Conservation (phyloP, 148 eudicot species). For the Cornus controversa region DNA sequence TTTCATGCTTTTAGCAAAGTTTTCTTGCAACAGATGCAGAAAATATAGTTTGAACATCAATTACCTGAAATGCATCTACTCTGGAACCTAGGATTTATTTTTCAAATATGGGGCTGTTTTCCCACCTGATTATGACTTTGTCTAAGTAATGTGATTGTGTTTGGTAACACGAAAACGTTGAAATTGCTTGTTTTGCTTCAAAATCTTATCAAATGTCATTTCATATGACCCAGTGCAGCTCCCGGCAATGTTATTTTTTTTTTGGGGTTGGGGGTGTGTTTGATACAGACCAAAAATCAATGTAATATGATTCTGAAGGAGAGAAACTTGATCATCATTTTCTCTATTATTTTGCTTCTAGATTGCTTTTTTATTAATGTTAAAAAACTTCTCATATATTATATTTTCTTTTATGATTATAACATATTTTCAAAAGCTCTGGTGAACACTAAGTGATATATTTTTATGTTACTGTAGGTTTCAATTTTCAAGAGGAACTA, state of each 20-base stretch:
- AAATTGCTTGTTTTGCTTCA: neutral
- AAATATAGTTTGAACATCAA: neutral
- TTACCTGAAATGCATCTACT: neutral
- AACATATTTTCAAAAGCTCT: neutral
- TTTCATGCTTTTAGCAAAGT: neutral
- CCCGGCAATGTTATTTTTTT: too few species aligned
- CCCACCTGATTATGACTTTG: too few species aligned
- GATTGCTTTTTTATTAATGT: neutral
- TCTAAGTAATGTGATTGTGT: neutral
- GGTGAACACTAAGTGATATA: neutral
- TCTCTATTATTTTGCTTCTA: too few species aligned
- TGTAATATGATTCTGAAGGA: too few species aligned
- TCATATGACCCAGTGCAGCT: neutral
- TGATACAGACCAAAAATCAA: too few species aligned
- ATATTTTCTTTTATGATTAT: neutral
- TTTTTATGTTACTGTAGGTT: slow-evolving; percentile 34
- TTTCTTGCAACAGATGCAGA: neutral
- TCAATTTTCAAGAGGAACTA: slow-evolving; percentile 82
- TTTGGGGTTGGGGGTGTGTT: too few species aligned
- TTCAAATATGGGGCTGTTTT: neutral
- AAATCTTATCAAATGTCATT: neutral
- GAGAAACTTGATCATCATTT: too few species aligned
- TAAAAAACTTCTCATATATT: neutral
- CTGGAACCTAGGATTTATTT: neutral
- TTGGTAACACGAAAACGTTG: neutral